Conservation (phyloP, 805 yeast genomes). For the Helenozyma rhizophorensis region DNA sequence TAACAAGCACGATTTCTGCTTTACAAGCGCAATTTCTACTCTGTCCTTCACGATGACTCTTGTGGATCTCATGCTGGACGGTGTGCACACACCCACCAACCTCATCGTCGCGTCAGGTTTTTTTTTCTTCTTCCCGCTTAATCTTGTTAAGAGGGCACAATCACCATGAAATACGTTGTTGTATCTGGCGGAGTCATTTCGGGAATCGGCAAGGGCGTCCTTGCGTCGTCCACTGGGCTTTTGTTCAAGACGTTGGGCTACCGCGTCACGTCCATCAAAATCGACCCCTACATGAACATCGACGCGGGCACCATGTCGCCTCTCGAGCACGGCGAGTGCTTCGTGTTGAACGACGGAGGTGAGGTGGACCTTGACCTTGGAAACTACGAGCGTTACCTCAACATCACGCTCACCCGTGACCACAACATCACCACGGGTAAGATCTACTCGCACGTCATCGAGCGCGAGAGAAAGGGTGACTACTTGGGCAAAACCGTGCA, state of each 20-base stretch:
- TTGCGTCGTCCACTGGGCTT: slow-evolving; percentile 96
- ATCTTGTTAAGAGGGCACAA: slow-evolving; percentile 40
- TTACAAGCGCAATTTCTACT: too few species aligned
- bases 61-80: too few species aligned
- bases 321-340: slow-evolving; percentile 97
- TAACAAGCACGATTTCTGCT: too few species aligned
- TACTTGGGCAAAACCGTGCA: slow-evolving; percentile 99
- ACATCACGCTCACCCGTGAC: slow-evolving; percentile 86
- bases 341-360: slow-evolving; percentile 97
- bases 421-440: slow-evolving; percentile 99
- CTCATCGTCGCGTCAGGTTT: slow-evolving; percentile 8
- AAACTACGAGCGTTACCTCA: slow-evolving; percentile 94
- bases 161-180: slow-evolving; percentile 93
- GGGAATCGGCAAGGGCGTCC: slow-evolving; percentile 98
- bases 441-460: slow-evolving; percentile 89
- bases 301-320: slow-evolving; percentile 99
- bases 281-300: slow-evolving; percentile 98
- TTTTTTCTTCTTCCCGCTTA: slow-evolving; percentile 43
- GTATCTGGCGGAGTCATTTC: slow-evolving; percentile 99
- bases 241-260: slow-evolving; percentile 88
- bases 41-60: too few species aligned
- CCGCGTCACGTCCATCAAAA: slow-evolving; percentile 94
- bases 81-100: too few species aligned
- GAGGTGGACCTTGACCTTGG: slow-evolving; percentile 98
- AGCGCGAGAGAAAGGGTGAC: slow-evolving; percentile 93